Percentiles rank a stretch among this genome's conserved stretches.
Evolutionary conservation across 495 filamentous ascomycete genomes (phyloP).

Genomic region (Aspergillus sclerotioniger): DNA sequence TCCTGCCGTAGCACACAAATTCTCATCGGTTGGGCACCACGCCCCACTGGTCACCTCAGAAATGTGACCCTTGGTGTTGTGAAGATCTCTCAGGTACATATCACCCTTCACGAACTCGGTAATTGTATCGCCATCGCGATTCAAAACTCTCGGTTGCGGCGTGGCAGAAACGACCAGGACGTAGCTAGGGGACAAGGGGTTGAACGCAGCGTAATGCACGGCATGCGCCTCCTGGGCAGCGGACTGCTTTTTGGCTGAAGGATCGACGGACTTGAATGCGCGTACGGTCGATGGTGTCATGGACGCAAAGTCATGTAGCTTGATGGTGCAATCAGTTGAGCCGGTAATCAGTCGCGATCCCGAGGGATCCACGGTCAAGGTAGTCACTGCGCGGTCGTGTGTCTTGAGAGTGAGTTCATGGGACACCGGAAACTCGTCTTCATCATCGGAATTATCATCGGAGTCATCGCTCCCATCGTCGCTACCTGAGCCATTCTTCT

Average conservation of each 20-base stretch:
- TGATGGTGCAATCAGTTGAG: conserved; percentile 85
- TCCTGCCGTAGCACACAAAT: conserved; percentile 82
- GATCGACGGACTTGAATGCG: conserved; percentile 91
- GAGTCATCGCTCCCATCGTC: conserved; percentile 29
- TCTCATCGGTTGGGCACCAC: conserved; percentile 83
- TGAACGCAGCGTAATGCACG: conserved; percentile 83
- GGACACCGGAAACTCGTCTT: conserved; percentile 89
- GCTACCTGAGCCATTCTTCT: conserved; percentile 31
- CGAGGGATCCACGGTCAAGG: conserved; percentile 76
- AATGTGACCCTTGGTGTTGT: conserved; percentile 95
- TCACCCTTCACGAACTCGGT: conserved; percentile 94
- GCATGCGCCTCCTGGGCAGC: conserved; percentile 78
- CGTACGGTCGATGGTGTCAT: conserved; percentile 93
- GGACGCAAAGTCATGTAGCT: conserved; percentile 90
- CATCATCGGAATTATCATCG: conserved; percentile 51
- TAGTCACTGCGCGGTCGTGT: conserved; percentile 85
- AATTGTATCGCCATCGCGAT: conserved; percentile 79
- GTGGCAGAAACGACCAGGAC: conserved; percentile 84
- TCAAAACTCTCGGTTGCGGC: conserved; percentile 84
- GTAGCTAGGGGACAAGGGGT: conserved; percentile 72
- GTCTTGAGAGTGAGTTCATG: conserved; percentile 91
- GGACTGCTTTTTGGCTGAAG: conserved; percentile 70
- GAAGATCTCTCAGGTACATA: conserved; percentile 95
- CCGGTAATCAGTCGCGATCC: conserved; percentile 83
- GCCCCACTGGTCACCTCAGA: conserved; percentile 82